These are phyloP conservation scores for Neurospora intermedia DNA, from an alignment of 495 filamentous ascomycete genomes.

Conservation along the genomic window DNA sequence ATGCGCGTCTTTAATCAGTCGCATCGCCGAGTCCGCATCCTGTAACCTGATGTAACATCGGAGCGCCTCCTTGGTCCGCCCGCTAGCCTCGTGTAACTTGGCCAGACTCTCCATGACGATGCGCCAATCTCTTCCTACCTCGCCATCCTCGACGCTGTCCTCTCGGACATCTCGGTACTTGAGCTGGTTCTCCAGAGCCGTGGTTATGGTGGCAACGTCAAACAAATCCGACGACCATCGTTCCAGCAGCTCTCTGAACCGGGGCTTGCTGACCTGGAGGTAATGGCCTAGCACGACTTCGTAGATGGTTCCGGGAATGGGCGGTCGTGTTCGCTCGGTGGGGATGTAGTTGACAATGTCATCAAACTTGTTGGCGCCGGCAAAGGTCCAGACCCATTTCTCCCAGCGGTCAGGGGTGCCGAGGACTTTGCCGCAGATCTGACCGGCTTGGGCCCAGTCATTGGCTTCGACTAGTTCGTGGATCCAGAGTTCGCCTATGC, in stretches of 20 bases:
- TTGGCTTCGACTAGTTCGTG: conserved; percentile 63
- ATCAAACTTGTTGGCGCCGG: conserved; percentile 70
- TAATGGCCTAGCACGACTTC: conserved; percentile 82
- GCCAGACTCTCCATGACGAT: conserved; percentile 75
- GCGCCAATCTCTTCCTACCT: conserved; percentile 66
- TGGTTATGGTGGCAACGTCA: conserved; percentile 56
- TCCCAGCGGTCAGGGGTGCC: conserved; percentile 78
- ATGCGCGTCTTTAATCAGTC: conserved; percentile 70
- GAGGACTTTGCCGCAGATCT: conserved; percentile 69
- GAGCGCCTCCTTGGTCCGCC: conserved; percentile 71
- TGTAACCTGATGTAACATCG: conserved; percentile 81
- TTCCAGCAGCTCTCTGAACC: conserved; percentile 69
- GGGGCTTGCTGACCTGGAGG: conserved; percentile 54
- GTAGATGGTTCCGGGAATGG: conserved; percentile 73
- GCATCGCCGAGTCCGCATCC: conserved; percentile 82
- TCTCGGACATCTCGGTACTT: conserved; percentile 54
- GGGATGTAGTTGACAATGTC: conserved; percentile 84
- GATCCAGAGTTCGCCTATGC: conserved; percentile 87
- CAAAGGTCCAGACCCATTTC: conserved; percentile 86
- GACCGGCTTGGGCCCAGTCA: conserved; percentile 68
- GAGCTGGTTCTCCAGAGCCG: conserved; percentile 63
- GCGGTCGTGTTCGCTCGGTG: conserved; percentile 57
- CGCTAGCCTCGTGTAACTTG: conserved; percentile 68
- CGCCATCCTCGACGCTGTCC: conserved; percentile 56
- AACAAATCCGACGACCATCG: conserved; percentile 80